phyloP scores from a whole-genome alignment of 1,284 basidiomycete species.

The Rhodotorula glutinis region DNA sequence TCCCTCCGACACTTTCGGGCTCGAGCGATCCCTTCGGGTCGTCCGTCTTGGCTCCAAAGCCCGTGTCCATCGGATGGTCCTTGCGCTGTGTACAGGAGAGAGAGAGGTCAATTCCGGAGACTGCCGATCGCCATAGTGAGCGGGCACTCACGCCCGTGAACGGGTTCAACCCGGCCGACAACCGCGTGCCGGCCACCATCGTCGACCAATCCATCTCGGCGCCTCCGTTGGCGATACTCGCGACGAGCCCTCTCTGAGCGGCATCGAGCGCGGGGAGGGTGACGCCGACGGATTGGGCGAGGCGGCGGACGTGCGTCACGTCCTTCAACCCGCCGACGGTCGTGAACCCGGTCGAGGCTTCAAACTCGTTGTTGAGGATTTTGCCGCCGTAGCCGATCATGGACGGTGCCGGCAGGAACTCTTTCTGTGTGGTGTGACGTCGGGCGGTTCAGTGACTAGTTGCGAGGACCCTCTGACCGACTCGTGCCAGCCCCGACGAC shows the following conservation, averaged over 20 bases:
- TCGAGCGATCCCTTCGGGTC: conserved; percentile 7
- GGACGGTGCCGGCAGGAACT: conserved; percentile 47
- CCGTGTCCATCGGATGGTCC: conserved; percentile 29
- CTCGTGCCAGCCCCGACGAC: too few species aligned
- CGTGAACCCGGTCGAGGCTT: conserved; percentile 75
- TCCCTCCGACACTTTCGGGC: conserved; percentile 20
- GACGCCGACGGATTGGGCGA: conserved; percentile 61
- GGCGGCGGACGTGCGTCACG: conserved; percentile 54
- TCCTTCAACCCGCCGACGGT: conserved; percentile 87
- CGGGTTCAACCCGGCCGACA: conserved; percentile 32
- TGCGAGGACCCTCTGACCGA: too few species aligned
- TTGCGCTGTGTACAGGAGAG: conserved; percentile 2
- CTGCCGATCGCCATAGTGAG: background rate
- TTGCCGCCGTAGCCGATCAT: conserved; percentile 63
- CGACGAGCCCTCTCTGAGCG: conserved; percentile 29
- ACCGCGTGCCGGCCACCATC: conserved; percentile 36
- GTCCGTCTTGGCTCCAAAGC: conserved; percentile 30
- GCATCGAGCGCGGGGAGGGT: conserved; percentile 77
- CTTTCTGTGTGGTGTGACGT: conserved; percentile 48
- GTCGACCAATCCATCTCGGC: conserved; percentile 31
- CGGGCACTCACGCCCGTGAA: conserved; percentile 30
- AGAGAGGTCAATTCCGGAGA: background rate
- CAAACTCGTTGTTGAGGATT: conserved; percentile 69
- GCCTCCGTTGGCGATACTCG: conserved; percentile 29
- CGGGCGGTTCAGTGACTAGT: too few species aligned